These are phyloP conservation scores for Aureobasidium uvarum DNA, from an alignment of 2,329 filamentous ascomycete genomes.

Conservation along the genomic window DNA sequence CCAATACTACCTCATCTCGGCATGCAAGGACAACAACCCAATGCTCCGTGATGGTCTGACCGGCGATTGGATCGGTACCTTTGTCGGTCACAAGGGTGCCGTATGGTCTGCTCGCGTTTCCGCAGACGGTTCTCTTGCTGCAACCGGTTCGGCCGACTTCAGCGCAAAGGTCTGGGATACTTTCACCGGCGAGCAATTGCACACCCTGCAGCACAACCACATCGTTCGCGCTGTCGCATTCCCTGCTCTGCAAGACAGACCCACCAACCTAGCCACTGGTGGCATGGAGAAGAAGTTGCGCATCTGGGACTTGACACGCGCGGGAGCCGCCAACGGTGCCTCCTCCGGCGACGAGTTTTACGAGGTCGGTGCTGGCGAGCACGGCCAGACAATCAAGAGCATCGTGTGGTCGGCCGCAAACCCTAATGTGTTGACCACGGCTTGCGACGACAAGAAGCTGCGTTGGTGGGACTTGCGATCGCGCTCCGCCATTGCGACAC, in stretches of 20 bases:
- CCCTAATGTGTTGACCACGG: constrained; percentile 84
- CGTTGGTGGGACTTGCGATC: constrained; percentile 91
- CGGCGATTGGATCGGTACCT: constrained; percentile 97
- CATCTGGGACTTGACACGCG: constrained; percentile 78
- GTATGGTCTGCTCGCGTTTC: constrained; percentile 95
- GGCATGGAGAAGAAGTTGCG: constrained; percentile 96
- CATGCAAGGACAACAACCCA: constrained; percentile 82
- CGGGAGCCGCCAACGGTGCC: constrained; percentile 45
- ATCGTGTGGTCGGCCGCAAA: constrained; percentile 86
- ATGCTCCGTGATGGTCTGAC: constrained; percentile 97
- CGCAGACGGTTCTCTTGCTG: constrained; percentile 80
- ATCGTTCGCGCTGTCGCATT: constrained; percentile 95
- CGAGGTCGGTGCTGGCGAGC: constrained; percentile 82
- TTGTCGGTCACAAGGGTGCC: constrained; percentile 96
- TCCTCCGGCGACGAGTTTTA: constrained; percentile 48
- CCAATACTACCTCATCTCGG: constrained; percentile 87
- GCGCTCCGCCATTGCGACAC: constrained; percentile 70
- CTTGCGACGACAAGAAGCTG: constrained; percentile 83
- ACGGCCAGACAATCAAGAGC: constrained; percentile 88
- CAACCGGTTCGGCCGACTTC: constrained; percentile 94
- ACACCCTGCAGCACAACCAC: constrained; percentile 86
- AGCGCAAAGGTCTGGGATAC: constrained; percentile 94
- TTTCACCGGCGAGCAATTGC: constrained; percentile 83
- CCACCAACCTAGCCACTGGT: constrained; percentile 80
- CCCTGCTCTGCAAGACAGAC: constrained; percentile 60